These are phyloP conservation scores for Pythium coloratum DNA, from an alignment of 352 stramenopile genomes.

Conservation along the genomic window DNA sequence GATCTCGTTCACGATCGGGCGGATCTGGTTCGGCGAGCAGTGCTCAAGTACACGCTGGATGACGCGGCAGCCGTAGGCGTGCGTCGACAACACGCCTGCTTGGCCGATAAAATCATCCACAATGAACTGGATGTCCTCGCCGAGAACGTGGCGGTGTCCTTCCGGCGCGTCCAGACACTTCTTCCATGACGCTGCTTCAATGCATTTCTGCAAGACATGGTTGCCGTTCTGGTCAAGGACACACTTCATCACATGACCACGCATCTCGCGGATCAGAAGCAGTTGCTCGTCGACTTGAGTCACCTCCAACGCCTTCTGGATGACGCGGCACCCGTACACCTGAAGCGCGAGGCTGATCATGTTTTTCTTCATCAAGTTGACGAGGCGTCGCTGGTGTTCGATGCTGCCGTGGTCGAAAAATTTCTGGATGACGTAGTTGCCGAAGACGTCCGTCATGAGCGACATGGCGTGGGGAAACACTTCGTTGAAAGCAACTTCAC, in stretches of 20 bases:
- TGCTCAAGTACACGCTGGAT: conserved; percentile 98
- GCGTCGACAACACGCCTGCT: conserved; percentile 89
- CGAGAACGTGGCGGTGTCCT: conserved; percentile 42
- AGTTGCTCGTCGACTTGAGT: conserved; percentile 75
- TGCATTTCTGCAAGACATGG: conserved; percentile 99
- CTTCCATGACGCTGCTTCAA: conserved; percentile 86
- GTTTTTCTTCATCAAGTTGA: conserved; percentile 89
- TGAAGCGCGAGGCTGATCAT: conserved; percentile 95
- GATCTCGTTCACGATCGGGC: conserved; percentile 94
- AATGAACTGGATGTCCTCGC: conserved; percentile 96
- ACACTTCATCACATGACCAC: conserved; percentile 88
- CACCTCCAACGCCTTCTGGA: conserved; percentile 93
- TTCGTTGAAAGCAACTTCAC: conserved; percentile 79
- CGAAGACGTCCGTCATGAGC: conserved; percentile 96
- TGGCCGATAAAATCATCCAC: conserved; percentile 94
- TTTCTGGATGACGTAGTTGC: conserved; percentile 99
- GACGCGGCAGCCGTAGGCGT: conserved; percentile 98
- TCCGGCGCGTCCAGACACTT: conserved; percentile 24
- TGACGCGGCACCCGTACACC: conserved; percentile 96
- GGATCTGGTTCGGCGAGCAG: conserved; percentile 90
- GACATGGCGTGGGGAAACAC: conserved; percentile 75
- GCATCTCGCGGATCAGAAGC: conserved; percentile 74
- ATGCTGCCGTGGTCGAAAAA: conserved; percentile 93
- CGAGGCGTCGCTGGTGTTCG: conserved; percentile 86
- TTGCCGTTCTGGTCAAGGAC: conserved; percentile 99